These are phyloP conservation scores for Moricandia arvensis DNA, from an alignment of 345 rosid species.

Conservation along the genomic window DNA sequence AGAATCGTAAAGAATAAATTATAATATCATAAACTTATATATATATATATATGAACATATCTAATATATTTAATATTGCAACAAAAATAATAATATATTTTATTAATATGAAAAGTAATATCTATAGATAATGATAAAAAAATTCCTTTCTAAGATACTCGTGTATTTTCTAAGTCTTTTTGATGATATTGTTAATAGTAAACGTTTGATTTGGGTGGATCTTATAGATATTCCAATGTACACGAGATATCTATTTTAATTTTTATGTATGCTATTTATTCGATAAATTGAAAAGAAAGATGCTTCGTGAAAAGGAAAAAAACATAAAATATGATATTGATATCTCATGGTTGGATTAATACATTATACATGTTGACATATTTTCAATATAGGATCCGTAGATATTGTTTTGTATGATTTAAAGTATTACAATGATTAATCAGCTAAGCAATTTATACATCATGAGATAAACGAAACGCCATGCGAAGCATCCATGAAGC, in stretches of 20 bases:
- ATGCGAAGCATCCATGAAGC: conserved; percentile 27
- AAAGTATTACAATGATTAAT: background rate
- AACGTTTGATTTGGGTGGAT: no score
- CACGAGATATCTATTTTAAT: background rate
- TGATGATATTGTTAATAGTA: no score
- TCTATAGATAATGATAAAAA: no score
- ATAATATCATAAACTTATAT: no score
- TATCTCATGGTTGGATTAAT: background rate
- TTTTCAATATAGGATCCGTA: background rate
- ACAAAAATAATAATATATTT: no score
- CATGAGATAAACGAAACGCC: background rate
- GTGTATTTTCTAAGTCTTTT: no score
- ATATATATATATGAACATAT: no score
- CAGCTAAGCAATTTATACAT: background rate
- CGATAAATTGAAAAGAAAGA: background rate
- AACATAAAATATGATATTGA: background rate
- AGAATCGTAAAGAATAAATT: no score
- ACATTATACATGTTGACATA: background rate
- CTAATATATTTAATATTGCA: no score
- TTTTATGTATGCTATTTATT: background rate
- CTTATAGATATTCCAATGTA: no score
- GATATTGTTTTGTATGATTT: background rate
- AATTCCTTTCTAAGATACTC: no score
- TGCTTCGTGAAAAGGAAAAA: background rate
- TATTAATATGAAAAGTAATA: no score